Percentiles rank a stretch among this genome's conserved stretches.
phyloP scores from a whole-genome alignment of 1,139 yeast species.

The Geotrichum fermentans region DNA sequence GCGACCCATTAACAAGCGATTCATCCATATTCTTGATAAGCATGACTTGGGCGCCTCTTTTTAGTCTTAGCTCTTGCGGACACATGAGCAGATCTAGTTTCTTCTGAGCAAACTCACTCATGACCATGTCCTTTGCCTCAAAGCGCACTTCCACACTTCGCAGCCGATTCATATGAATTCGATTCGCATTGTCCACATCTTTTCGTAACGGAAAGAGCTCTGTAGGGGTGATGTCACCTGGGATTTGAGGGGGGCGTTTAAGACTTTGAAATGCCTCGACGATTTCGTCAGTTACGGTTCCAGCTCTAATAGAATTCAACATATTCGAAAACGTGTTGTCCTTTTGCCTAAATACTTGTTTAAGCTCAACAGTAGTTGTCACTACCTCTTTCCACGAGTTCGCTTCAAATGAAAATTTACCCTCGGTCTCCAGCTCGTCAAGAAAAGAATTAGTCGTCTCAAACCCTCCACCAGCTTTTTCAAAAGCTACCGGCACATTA shows the following conservation, averaged over 20 bases:
- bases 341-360: constrained; percentile 85
- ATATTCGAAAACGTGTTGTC: constrained; percentile 78
- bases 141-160: constrained; percentile 48
- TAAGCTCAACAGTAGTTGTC: constrained; percentile 59
- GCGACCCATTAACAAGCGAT: constrained; percentile 83
- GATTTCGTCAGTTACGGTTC: constrained; percentile 55
- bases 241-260: constrained; percentile 50
- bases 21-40: constrained; percentile 86
- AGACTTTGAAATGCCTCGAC: constrained; percentile 52
- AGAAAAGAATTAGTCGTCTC: constrained; percentile 31
- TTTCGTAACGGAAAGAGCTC: constrained; percentile 75
- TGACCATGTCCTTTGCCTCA: constrained; percentile 61
- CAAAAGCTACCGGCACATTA: neutral
- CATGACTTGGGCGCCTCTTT: constrained; percentile 92
- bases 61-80: constrained; percentile 56
- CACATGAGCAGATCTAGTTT: constrained; percentile 55
- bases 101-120: constrained; percentile 34
- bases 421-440: constrained; percentile 33
- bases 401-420: constrained; percentile 73
- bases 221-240: constrained; percentile 78
- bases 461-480: constrained; percentile 9
- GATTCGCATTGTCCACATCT: constrained; percentile 82
- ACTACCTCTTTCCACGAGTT: constrained; percentile 65
- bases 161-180: constrained; percentile 48
- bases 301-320: constrained; percentile 84